Percentiles rank a stretch among this genome's conserved stretches.
These are phyloP conservation scores for Euphorbia schlechtendalii DNA, from an alignment of 441 rosid species.

Conservation along the genomic window DNA sequence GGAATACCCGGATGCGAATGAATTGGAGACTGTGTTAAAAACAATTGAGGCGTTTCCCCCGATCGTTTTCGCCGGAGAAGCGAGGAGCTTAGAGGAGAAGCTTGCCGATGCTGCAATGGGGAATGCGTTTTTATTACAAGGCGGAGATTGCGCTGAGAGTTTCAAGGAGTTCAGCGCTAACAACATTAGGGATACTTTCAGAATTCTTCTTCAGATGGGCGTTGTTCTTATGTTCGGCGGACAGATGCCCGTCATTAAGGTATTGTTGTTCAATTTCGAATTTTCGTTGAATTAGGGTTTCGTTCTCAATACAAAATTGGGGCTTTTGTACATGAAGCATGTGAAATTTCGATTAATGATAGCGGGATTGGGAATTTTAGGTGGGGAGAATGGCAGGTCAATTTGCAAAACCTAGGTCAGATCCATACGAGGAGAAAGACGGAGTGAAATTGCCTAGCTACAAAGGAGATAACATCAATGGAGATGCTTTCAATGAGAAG, in stretches of 20 bases:
- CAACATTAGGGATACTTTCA: constrained; percentile 61
- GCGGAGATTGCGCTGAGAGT: constrained; percentile 90
- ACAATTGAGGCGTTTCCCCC: constrained; percentile 70
- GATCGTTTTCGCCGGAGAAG: constrained; percentile 78
- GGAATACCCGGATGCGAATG: constrained; percentile 51
- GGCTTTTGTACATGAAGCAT: no score
- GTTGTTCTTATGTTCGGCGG: constrained; percentile 69
- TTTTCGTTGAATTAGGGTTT: no score
- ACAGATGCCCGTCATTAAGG: constrained; percentile 68
- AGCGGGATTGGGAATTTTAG: constrained; percentile 27
- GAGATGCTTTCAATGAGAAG: constrained; percentile 63
- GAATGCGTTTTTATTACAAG: constrained; percentile 73
- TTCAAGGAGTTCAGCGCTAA: constrained; percentile 78
- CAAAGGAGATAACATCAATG: constrained; percentile 82
- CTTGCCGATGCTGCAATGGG: constrained; percentile 73
- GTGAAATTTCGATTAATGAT: no score
- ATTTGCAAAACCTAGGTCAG: constrained; percentile 82
- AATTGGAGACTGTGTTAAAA: constrained; percentile 49
- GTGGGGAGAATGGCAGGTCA: constrained; percentile 98
- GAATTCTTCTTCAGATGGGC: constrained; percentile 64
- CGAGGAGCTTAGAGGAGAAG: constrained; percentile 63
- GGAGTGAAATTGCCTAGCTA: constrained; percentile 74
- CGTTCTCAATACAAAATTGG: no score
- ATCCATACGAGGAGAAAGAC: constrained; percentile 56
- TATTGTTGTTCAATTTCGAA: constrained; percentile 15